Evolutionary conservation across 257 asterid genomes (phyloP).

Genomic region (Henckelia pumila): DNA sequence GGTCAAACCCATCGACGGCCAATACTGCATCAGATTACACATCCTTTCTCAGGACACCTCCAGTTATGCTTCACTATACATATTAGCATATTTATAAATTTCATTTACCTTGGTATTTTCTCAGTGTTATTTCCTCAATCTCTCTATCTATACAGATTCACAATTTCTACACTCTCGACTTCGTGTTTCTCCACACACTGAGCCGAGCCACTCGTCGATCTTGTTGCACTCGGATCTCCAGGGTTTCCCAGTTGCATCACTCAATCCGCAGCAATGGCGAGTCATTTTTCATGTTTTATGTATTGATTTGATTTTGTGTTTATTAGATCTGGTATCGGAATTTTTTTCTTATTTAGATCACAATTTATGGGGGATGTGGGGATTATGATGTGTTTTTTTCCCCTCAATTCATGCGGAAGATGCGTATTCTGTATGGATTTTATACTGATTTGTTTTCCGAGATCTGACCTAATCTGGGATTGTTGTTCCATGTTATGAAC

Average conservation of each 20-base stretch:
- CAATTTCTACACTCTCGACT: conserved; percentile 28
- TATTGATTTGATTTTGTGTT: conserved; percentile 25
- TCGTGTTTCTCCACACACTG: conserved; percentile 14
- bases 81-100: background rate
- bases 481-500: conserved; percentile 27
- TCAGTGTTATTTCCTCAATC: conserved; percentile 22
- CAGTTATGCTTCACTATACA: background rate
- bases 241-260: conserved; percentile 28
- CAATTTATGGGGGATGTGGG: conserved; percentile 19
- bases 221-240: conserved; percentile 31
- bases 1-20: conserved; percentile 13
- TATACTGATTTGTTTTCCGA: conserved; percentile 19
- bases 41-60: conserved; percentile 10
- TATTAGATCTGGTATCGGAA: conserved; percentile 34
- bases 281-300: conserved; percentile 21
- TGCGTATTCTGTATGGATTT: conserved; percentile 28
- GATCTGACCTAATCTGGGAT: conserved; percentile 34
- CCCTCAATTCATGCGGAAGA: conserved; percentile 21
- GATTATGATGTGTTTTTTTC: conserved; percentile 8
- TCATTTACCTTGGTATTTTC: conserved; percentile 22
- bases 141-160: background rate
- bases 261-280: conserved; percentile 41
- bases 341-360: conserved; percentile 1
- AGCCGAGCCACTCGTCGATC: conserved; percentile 26
- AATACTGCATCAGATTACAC: background rate